phyloP scores from a whole-genome alignment of 140 eudicot genomes.

The Erigeron philadelphicus region DNA sequence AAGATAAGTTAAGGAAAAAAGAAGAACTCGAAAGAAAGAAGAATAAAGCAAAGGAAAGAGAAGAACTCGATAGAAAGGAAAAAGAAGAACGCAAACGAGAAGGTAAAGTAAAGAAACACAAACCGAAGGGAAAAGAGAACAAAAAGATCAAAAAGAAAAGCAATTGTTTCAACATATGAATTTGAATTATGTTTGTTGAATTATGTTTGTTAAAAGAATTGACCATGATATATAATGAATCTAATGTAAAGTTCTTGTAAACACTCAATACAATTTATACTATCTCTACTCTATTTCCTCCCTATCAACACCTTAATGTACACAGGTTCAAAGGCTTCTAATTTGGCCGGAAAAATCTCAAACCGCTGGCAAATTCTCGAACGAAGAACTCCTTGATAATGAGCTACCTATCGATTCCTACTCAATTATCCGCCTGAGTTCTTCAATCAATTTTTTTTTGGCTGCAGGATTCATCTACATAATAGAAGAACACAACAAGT shows the following conservation, averaged over 20 bases:
- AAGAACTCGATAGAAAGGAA: neutral
- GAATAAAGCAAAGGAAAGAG: conserved; percentile 7
- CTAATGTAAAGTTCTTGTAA: no score
- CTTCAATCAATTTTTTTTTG: conserved; percentile 35
- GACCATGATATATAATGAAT: neutral
- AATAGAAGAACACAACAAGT: conserved; percentile 5
- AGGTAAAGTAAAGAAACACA: conserved; percentile 10
- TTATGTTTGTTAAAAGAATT: neutral
- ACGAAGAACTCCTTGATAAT: neutral
- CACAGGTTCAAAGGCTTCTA: conserved; percentile 21
- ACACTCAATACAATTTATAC: neutral
- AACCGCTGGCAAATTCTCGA: neutral
- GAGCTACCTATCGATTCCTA: neutral
- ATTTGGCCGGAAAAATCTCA: conserved; percentile 2
- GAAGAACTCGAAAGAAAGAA: conserved; percentile 10
- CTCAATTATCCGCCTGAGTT: conserved; percentile 38
- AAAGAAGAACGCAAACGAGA: neutral
- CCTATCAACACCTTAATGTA: conserved; percentile 26
- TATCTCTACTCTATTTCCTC: conserved; percentile 10
- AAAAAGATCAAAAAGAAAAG: neutral
- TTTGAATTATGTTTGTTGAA: neutral
- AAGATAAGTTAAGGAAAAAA: conserved; percentile 14
- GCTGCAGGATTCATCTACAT: conserved; percentile 46
- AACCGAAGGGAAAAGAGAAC: conserved; percentile 18
- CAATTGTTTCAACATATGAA: conserved; percentile 21